Conservation (phyloP, 805 yeast genomes). For the Hemisphaericaspora nanyangensis region DNA sequence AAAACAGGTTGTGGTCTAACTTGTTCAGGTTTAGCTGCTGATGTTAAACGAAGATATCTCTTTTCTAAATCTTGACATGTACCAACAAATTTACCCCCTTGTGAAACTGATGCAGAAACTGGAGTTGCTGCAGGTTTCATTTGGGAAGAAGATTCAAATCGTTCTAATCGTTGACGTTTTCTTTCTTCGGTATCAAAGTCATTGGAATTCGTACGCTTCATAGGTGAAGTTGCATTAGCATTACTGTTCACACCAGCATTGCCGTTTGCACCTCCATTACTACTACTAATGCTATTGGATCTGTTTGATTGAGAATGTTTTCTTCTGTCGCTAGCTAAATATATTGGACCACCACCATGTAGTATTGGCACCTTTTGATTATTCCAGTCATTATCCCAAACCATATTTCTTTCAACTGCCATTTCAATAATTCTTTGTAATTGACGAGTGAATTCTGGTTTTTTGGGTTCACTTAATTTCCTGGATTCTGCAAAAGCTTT, state of each 20-base stretch:
- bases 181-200: slow-evolving; percentile 28
- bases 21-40: slow-evolving; percentile 81
- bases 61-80: slow-evolving; percentile 66
- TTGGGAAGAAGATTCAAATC: slow-evolving; percentile 38
- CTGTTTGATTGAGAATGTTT: not conserved
- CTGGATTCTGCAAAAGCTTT: slow-evolving; percentile 41
- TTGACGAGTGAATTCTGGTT: slow-evolving; percentile 44
- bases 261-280: too few relatives aligned
- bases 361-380: slow-evolving; percentile 46
- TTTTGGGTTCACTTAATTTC: slow-evolving; percentile 29
- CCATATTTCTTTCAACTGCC: slow-evolving; percentile 42
- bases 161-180: slow-evolving; percentile 41
- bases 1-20: slow-evolving; percentile 74
- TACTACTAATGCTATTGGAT: not conserved
- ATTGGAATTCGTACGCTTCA: not conserved
- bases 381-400: slow-evolving; percentile 54
- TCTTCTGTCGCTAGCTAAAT: slow-evolving; percentile 7
- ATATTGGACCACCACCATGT: slow-evolving; percentile 14
- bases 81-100: slow-evolving; percentile 45
- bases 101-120: slow-evolving; percentile 4
- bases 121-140: slow-evolving; percentile 7
- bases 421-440: slow-evolving; percentile 45
- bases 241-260: too few relatives aligned
- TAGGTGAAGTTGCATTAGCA: not conserved
- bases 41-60: slow-evolving; percentile 76